Evolutionary conservation across 1,284 basidiomycete species (phyloP).

Genomic region (Taiwanofungus camphoratus): DNA sequence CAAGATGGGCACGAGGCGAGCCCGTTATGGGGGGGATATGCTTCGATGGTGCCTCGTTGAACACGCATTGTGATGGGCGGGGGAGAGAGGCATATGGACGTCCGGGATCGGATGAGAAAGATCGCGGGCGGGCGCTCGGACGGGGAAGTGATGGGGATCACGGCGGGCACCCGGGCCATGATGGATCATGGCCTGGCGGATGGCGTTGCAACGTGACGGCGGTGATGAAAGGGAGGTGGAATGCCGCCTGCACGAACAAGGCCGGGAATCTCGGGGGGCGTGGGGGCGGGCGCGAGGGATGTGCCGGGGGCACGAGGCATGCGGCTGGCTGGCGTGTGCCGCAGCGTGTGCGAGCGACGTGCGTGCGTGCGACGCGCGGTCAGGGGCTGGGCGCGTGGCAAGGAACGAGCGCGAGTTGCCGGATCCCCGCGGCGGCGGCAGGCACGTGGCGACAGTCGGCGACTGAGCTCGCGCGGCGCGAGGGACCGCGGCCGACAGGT

Average conservation of each 20-base stretch:
- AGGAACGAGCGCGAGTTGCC: too few species aligned
- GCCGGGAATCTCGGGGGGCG: background rate
- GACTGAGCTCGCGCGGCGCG: background rate
- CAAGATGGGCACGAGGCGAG: too few species aligned
- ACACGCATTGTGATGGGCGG: slow-evolving; percentile 21
- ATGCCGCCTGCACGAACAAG: background rate
- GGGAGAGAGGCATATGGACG: slow-evolving; percentile 13
- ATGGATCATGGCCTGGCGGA: background rate
- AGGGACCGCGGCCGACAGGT: background rate
- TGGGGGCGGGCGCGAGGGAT: background rate
- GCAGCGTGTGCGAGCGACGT: too few species aligned
- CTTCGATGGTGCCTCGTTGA: slow-evolving; percentile 17
- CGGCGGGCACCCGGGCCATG: slow-evolving; percentile 1
- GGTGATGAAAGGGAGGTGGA: background rate
- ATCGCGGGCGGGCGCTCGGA: background rate
- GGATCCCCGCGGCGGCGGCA: too few species aligned
- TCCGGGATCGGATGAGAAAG: slow-evolving; percentile 6
- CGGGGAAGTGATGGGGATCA: background rate
- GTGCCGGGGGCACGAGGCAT: too few species aligned
- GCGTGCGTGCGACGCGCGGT: too few species aligned
- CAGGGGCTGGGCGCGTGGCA: too few species aligned
- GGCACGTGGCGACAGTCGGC: background rate
- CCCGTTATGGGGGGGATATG: too few species aligned
- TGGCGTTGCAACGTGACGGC: background rate
- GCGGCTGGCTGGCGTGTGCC: too few species aligned